A percentile compares a stretch with the other conserved stretches of the same genome.
Evolutionary conservation across 192 early-diverging fungal genomes (phyloP).

Genomic region (Allomyces macrogynus): DNA sequence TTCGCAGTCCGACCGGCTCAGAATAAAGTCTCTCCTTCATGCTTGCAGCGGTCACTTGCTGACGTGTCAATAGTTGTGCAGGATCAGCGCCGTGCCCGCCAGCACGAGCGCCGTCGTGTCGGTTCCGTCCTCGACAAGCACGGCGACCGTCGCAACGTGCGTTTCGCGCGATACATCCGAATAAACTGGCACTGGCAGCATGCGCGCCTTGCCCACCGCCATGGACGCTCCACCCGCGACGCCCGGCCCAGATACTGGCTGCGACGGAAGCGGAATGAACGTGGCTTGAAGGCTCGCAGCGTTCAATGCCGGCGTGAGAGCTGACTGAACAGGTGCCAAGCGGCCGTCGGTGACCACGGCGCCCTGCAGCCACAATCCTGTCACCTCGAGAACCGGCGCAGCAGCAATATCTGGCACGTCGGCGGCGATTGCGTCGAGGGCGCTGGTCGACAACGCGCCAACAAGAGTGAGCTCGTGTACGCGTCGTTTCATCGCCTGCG

Average conservation of each 20-base stretch:
- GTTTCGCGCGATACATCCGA: neutral
- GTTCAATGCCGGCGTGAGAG: neutral
- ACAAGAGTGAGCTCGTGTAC: neutral
- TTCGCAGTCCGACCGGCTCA: too few species aligned
- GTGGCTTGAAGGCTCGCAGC: neutral
- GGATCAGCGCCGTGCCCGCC: neutral
- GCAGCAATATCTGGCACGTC: neutral
- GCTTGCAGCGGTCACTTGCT: too few species aligned
- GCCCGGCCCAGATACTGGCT: neutral
- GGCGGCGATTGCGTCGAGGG: neutral
- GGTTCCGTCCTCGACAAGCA: neutral
- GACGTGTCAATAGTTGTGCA: too few species aligned
- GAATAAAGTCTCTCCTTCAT: too few species aligned
- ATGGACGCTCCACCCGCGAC: neutral
- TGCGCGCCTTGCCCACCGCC: neutral
- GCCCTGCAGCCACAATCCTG: neutral
- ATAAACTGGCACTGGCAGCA: neutral
- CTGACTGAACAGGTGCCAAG: neutral
- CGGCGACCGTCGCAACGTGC: neutral
- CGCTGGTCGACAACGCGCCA: neutral
- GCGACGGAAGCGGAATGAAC: neutral
- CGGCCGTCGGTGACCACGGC: neutral
- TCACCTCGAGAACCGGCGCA: neutral
- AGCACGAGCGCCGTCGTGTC: neutral
- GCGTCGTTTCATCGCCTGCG: neutral